A percentile compares a stretch with the other conserved stretches of the same genome.
Evolutionary conservation across 2,329 filamentous ascomycete species (phyloP).

Genomic region (Xylariaceae sp.): DNA sequence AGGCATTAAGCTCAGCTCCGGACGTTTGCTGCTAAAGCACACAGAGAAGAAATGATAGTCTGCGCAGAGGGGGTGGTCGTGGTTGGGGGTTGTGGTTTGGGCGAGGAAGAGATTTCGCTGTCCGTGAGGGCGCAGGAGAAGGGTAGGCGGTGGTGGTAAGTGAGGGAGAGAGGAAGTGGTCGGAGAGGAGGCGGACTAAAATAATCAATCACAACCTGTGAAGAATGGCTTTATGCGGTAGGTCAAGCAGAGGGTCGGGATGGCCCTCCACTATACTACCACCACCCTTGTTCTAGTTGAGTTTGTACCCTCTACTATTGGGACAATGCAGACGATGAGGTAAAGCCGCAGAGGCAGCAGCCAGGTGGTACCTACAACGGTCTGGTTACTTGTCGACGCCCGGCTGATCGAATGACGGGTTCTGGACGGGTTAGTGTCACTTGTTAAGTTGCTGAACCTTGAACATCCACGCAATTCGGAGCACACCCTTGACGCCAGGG

Average conservation of each 20-base stretch:
- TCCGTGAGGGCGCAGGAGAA: conserved; percentile 8
- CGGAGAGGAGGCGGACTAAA: conserved; percentile 6
- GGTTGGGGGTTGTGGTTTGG: background rate
- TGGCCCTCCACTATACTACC: too few relatives aligned
- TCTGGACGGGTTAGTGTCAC: too few relatives aligned
- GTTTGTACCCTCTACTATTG: too few relatives aligned
- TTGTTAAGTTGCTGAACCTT: conserved; percentile 18
- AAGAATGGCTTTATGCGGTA: conserved; percentile 10
- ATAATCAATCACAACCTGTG: background rate
- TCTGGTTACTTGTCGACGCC: too few relatives aligned
- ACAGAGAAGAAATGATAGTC: conserved; percentile 4
- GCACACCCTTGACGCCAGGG: conserved; percentile 3
- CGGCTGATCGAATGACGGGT: too few relatives aligned
- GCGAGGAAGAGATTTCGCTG: background rate
- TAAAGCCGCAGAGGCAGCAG: too few relatives aligned
- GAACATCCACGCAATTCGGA: conserved; percentile 2
- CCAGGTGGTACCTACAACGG: too few relatives aligned
- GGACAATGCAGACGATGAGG: too few relatives aligned
- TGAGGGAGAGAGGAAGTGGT: conserved; percentile 9
- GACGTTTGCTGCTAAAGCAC: background rate
- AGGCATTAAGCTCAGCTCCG: conserved; percentile 7
- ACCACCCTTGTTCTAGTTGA: too few relatives aligned
- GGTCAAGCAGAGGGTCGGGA: conserved; percentile 1
- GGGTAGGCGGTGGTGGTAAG: background rate
- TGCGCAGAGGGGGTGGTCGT: background rate